These are phyloP conservation scores for Tuber microsphaerosporum DNA, from an alignment of 495 filamentous ascomycete genomes.

Conservation along the genomic window DNA sequence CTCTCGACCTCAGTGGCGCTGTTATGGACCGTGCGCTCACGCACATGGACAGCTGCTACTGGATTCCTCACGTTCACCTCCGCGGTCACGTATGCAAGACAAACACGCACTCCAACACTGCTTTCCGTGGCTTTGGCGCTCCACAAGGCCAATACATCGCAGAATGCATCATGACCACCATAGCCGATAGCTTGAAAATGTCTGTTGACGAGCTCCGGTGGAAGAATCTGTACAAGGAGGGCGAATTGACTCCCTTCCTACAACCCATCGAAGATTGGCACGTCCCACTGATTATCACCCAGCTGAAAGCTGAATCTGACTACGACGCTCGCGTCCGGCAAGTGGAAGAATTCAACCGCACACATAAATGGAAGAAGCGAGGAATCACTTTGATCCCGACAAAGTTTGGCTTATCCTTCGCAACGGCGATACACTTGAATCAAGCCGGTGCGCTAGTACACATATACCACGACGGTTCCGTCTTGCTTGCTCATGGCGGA, in stretches of 20 bases:
- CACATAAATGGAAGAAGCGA: slow-evolving; percentile 45
- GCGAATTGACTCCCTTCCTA: slow-evolving; percentile 44
- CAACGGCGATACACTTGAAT: slow-evolving; percentile 45
- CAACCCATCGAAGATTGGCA: slow-evolving; percentile 46
- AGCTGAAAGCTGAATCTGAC: slow-evolving; percentile 40
- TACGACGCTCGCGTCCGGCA: slow-evolving; percentile 42
- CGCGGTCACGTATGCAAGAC: slow-evolving; percentile 45
- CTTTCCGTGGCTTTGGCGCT: slow-evolving; percentile 46
- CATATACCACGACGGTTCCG: slow-evolving; percentile 45
- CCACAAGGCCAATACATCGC: slow-evolving; percentile 45
- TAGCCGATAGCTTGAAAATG: slow-evolving; percentile 43
- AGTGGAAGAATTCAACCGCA: slow-evolving; percentile 42
- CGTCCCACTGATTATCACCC: slow-evolving; percentile 41
- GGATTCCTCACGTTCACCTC: slow-evolving; percentile 44
- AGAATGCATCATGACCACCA: slow-evolving; percentile 44
- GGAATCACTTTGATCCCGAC: slow-evolving; percentile 45
- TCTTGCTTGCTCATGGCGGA: slow-evolving; percentile 45
- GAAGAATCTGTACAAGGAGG: slow-evolving; percentile 45
- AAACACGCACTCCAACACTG: slow-evolving; percentile 47
- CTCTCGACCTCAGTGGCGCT: slow-evolving; percentile 44
- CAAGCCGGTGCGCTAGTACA: slow-evolving; percentile 44
- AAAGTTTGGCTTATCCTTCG: slow-evolving; percentile 46
- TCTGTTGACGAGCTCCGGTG: slow-evolving; percentile 43
- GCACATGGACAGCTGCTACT: slow-evolving; percentile 45
- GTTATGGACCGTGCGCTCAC: slow-evolving; percentile 46